These are phyloP conservation scores for Lizonia empirigonia DNA, from an alignment of 2,329 filamentous ascomycete species.

Conservation along the genomic window DNA sequence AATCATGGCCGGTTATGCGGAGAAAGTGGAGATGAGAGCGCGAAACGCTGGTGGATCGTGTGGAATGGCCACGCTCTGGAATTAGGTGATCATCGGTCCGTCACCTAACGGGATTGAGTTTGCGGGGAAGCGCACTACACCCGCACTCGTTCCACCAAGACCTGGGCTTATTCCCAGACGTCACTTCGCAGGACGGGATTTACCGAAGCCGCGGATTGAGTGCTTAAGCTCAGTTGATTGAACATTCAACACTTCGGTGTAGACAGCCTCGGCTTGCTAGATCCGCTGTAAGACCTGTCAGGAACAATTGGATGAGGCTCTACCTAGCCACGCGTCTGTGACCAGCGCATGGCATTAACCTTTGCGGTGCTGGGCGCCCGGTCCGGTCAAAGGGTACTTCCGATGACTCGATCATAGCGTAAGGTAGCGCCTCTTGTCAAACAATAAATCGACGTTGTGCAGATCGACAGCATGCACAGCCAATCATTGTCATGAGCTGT, in stretches of 20 bases:
- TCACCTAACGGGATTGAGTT: slow-evolving; percentile 27
- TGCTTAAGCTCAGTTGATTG: background rate
- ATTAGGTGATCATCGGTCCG: slow-evolving; percentile 29
- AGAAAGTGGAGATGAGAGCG: slow-evolving; percentile 33
- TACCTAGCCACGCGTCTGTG: background rate
- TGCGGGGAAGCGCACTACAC: slow-evolving; percentile 40
- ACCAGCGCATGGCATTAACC: background rate
- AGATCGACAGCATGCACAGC: slow-evolving; percentile 10
- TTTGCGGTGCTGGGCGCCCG: slow-evolving; percentile 1
- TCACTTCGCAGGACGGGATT: slow-evolving; percentile 18
- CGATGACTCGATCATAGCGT: slow-evolving; percentile 2
- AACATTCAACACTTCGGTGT: background rate
- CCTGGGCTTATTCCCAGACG: slow-evolving; percentile 24
- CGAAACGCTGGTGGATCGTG: slow-evolving; percentile 28
- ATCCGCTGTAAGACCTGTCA: background rate
- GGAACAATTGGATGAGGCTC: background rate
- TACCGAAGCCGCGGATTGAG: background rate
- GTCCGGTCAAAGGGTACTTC: slow-evolving; percentile 12
- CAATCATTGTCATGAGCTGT: slow-evolving; percentile 5
- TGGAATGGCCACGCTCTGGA: slow-evolving; percentile 27
- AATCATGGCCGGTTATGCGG: slow-evolving; percentile 29
- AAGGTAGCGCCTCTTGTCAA: slow-evolving; percentile 1
- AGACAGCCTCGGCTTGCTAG: background rate
- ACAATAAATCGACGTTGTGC: slow-evolving; percentile 8
- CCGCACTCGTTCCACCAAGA: slow-evolving; percentile 7